phyloP scores from a whole-genome alignment of 2,329 filamentous ascomycete species.

The Neoscytalidium dimidiatum region DNA sequence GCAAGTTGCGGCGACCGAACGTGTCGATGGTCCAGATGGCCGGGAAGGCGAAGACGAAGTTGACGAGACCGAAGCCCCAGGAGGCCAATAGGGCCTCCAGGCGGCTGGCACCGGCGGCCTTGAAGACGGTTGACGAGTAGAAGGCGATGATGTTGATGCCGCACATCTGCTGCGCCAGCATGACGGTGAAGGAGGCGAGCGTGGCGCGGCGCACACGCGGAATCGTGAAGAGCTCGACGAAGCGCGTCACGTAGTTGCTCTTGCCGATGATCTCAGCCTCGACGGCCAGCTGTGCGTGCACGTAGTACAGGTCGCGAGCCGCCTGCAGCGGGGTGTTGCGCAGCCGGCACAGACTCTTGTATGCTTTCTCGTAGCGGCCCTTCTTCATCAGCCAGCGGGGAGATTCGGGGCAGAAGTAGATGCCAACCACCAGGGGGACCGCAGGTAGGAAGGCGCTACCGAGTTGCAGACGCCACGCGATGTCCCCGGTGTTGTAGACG shows the following conservation, averaged over 20 bases:
- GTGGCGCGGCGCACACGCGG: constrained; percentile 72
- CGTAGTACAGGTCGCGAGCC: constrained; percentile 46
- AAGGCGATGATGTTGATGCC: constrained; percentile 54
- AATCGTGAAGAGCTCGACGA: constrained; percentile 65
- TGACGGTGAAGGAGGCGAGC: constrained; percentile 74
- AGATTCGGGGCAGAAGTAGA: constrained; percentile 46
- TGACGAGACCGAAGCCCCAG: constrained; percentile 60
- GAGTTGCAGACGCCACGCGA: constrained; percentile 43
- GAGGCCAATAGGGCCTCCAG: constrained; percentile 54
- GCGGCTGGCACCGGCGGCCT: constrained; percentile 46
- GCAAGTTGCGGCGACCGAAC: constrained; percentile 53
- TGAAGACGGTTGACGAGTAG: constrained; percentile 54
- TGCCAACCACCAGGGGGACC: constrained; percentile 38
- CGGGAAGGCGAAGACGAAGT: constrained; percentile 60
- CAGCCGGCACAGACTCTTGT: constrained; percentile 40
- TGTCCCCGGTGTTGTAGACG: constrained; percentile 37
- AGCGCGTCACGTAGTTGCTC: constrained; percentile 43
- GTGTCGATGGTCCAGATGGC: constrained; percentile 61
- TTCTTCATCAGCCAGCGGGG: constrained; percentile 46
- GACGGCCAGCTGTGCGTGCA: constrained; percentile 38
- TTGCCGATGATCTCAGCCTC: constrained; percentile 38
- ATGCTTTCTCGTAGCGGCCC: constrained; percentile 40
- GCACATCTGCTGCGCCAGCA: constrained; percentile 69
- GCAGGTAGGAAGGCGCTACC: constrained; percentile 43
- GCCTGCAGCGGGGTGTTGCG: constrained; percentile 44